A percentile compares a stretch with the other conserved stretches of the same genome.
phyloP scores from a whole-genome alignment of 2,329 filamentous ascomycete genomes.

The Colletotrichum melonis region DNA sequence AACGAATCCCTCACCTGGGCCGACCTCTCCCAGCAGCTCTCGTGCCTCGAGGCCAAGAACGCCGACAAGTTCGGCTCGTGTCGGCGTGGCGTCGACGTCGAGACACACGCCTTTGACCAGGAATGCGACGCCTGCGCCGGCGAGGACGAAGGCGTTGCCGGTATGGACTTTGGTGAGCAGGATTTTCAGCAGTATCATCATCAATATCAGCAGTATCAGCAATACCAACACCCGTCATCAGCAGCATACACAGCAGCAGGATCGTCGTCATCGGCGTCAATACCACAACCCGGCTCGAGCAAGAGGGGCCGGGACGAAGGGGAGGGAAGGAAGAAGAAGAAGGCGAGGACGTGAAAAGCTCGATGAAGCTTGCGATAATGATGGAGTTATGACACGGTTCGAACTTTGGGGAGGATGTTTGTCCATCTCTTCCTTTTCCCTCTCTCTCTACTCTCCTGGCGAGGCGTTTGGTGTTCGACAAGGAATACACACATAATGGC shows the following conservation, averaged over 20 bases:
- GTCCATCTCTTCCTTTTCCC: background rate
- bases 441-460: background rate
- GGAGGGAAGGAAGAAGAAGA: conserved; percentile 21
- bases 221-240: background rate
- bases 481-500: background rate
- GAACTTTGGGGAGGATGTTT: background rate
- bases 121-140: conserved; percentile 58
- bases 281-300: background rate
- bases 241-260: background rate
- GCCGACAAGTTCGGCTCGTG: conserved; percentile 58
- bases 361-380: background rate
- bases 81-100: conserved; percentile 50
- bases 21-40: conserved; percentile 57
- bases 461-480: conserved; percentile 19
- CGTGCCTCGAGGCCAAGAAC: conserved; percentile 63
- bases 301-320: conserved; percentile 21
- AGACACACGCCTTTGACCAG: conserved; percentile 59
- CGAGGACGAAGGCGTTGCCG: conserved; percentile 55
- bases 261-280: background rate
- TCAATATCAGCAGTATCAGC: conserved; percentile 9
- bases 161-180: conserved; percentile 47
- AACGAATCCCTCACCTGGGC: conserved; percentile 53
- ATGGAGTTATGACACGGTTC: background rate
- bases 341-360: conserved; percentile 22
- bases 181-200: conserved; percentile 1